A percentile compares a stretch with the other conserved stretches of the same genome.
phyloP scores from a whole-genome alignment of 192 early-diverging fungal genomes.

The Glomus cerebriforme region DNA sequence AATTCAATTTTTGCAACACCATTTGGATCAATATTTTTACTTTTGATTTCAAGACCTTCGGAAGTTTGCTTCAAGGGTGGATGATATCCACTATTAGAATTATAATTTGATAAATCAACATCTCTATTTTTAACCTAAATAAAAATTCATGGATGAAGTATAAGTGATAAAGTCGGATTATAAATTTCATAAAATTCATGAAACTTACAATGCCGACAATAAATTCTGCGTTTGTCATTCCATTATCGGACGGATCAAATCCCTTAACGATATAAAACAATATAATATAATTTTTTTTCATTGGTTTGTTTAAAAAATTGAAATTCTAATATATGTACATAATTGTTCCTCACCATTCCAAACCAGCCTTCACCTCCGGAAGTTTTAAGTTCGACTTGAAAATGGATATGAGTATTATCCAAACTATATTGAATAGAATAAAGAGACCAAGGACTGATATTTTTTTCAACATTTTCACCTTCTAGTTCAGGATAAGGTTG shows the following conservation, averaged over 20 bases:
- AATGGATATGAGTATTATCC: not conserved
- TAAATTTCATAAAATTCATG: not conserved
- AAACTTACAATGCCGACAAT: slow-evolving; percentile 12
- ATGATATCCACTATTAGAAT: not conserved
- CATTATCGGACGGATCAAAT: slow-evolving; percentile 7
- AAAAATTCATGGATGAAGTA: not conserved
- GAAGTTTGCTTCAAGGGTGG: not conserved
- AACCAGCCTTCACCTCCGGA: slow-evolving; percentile 10
- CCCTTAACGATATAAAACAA: not conserved
- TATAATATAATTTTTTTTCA: no score
- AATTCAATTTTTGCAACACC: not conserved
- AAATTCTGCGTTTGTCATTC: slow-evolving; percentile 22
- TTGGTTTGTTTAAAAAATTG: no score
- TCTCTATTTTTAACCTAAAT: slow-evolving; percentile 8
- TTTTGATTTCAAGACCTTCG: no score
- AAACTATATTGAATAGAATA: not conserved
- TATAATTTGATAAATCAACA: slow-evolving; percentile 7
- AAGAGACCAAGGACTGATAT: not conserved
- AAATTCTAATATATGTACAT: not conserved
- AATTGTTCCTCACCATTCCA: not conserved
- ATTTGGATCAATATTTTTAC: not conserved
- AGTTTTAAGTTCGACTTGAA: not conserved
- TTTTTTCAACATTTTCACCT: not conserved
- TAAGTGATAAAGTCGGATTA: not conserved
- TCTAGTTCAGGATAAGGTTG: not conserved